A percentile compares a stretch with the other conserved stretches of the same genome.
Conservation (phyloP, 202 grass and related monocot genomes). For the Thinopyrum obtusiflorum region DNA sequence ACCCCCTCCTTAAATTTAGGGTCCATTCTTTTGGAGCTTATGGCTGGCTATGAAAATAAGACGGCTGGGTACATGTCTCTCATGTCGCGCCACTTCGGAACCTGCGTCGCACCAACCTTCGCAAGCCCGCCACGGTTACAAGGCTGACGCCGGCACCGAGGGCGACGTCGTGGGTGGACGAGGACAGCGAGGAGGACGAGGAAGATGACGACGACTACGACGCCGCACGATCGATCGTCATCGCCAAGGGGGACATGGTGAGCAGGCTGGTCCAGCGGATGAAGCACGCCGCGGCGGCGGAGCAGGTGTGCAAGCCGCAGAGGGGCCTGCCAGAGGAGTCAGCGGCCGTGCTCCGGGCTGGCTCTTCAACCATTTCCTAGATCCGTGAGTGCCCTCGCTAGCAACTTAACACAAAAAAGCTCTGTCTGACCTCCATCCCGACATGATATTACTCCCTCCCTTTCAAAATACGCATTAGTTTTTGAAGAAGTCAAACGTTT, state of each 20-base stretch:
- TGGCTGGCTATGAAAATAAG: too few relatives aligned
- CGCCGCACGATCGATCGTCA: neutral
- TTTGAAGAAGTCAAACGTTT: too few relatives aligned
- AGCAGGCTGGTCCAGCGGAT: conserved; percentile 38
- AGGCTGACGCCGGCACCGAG: neutral
- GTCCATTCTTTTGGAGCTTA: too few relatives aligned
- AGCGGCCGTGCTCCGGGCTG: conserved; percentile 73
- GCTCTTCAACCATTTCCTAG: conserved; percentile 89
- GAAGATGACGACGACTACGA: neutral
- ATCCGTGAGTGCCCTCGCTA: conserved; percentile 53
- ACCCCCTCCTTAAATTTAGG: too few relatives aligned
- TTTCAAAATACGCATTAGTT: too few relatives aligned
- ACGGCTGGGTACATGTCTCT: conserved; percentile 67
- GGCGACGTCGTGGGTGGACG: neutral
- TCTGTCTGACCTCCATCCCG: too few relatives aligned
- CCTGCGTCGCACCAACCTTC: conserved; percentile 65
- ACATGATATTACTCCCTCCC: too few relatives aligned
- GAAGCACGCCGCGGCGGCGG: conserved; percentile 51
- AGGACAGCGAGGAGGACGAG: neutral
- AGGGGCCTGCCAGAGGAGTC: conserved; percentile 75
- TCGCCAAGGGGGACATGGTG: conserved; percentile 13
- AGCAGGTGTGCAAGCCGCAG: conserved; percentile 61
- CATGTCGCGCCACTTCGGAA: conserved; percentile 81
- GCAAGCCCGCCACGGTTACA: conserved; percentile 19
- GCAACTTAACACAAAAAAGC: neutral